Evolutionary conservation across 1,284 basidiomycete species (phyloP).

Genomic region (Testicularia cyperi): DNA sequence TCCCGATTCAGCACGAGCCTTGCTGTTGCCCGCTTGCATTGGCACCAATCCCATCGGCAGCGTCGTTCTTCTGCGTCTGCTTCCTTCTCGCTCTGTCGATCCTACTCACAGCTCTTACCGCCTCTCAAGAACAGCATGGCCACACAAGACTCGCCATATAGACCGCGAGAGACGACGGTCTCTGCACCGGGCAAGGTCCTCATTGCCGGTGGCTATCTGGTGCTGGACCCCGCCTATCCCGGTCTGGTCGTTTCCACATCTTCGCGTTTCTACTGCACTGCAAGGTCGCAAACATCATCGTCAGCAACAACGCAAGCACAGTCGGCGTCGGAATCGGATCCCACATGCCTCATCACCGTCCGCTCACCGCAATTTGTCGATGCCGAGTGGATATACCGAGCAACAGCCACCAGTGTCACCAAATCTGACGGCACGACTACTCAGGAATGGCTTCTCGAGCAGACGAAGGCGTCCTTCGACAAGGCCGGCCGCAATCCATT

Average conservation of each 20-base stretch:
- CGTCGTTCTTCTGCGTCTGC: too few species aligned
- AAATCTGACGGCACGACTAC: neutral
- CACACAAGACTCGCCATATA: neutral
- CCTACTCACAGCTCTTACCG: too few species aligned
- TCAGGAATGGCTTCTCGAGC: constrained; percentile 25
- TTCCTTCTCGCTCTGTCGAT: too few species aligned
- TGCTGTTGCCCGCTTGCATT: too few species aligned
- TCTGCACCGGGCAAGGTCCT: constrained; percentile 95
- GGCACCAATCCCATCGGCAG: too few species aligned
- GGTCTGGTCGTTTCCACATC: constrained; percentile 70
- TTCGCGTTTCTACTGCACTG: constrained; percentile 82
- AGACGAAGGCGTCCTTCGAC: constrained; percentile 24
- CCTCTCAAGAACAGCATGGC: too few species aligned
- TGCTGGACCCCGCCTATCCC: constrained; percentile 57
- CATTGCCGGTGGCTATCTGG: constrained; percentile 63
- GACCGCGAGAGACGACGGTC: constrained; percentile 64
- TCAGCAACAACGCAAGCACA: too few species aligned
- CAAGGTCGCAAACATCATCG: constrained; percentile 36
- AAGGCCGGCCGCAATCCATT: constrained; percentile 76
- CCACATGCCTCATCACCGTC: constrained; percentile 66
- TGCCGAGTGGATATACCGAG: constrained; percentile 76
- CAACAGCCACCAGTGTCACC: constrained; percentile 48
- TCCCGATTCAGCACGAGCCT: too few species aligned
- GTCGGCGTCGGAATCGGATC: neutral
- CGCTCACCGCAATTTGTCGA: constrained; percentile 85